phyloP scores from a whole-genome alignment of 2,329 filamentous ascomycete species.

The Trichoderma asperellum region DNA sequence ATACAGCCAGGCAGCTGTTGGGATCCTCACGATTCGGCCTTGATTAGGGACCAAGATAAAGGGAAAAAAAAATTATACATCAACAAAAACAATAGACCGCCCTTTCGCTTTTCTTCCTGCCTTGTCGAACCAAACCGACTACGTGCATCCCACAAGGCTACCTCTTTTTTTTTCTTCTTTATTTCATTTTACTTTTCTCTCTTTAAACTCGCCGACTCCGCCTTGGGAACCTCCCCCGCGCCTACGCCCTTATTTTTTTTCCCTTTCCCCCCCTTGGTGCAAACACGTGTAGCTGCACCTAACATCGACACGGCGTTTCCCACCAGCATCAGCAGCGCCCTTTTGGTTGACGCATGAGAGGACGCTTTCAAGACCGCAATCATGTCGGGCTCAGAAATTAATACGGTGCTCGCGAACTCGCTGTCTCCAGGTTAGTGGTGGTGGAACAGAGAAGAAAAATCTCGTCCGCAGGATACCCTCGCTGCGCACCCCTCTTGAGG shows the following conservation, averaged over 20 bases:
- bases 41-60: constrained; percentile 14
- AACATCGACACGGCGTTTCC: constrained; percentile 30
- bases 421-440: constrained; percentile 81
- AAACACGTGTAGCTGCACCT: constrained; percentile 37
- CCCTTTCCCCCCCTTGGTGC: constrained; percentile 30
- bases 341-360: constrained; percentile 45
- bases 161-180: constrained; percentile 4
- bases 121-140: constrained; percentile 18
- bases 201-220: constrained; percentile 19
- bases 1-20: constrained; percentile 30
- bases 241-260: constrained; percentile 33
- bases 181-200: background rate
- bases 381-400: constrained; percentile 87
- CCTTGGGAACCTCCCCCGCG: constrained; percentile 29
- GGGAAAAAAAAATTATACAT: constrained; percentile 6
- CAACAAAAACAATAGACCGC: constrained; percentile 28
- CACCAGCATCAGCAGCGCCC: constrained; percentile 33
- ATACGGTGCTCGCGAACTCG: constrained; percentile 95
- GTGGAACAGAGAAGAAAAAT: constrained; percentile 12
- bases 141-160: constrained; percentile 25
- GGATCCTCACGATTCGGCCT: constrained; percentile 24
- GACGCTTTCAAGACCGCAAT: constrained; percentile 45
- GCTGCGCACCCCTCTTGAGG: constrained; percentile 5
- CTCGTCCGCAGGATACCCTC: constrained; percentile 27
- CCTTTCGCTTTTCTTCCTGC: constrained; percentile 24